Evolutionary conservation across 352 stramenopile genomes (phyloP).

Genomic region (Globisporangium sylvaticum): DNA sequence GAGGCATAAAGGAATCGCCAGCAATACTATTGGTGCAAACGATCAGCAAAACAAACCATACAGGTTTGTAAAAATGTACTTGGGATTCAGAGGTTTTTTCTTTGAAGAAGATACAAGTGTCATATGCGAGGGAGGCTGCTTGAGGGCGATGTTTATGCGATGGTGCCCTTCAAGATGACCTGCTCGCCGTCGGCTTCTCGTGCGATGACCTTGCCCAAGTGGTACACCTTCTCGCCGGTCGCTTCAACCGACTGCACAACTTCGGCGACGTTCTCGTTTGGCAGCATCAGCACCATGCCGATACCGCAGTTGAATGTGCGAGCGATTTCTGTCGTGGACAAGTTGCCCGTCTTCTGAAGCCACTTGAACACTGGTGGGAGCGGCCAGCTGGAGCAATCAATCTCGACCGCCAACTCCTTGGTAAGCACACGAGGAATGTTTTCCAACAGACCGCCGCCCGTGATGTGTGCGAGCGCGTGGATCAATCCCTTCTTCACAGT

Average conservation of each 20-base stretch:
- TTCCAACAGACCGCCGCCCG: constrained; percentile 96
- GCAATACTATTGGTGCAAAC: background rate
- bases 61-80: constrained; percentile 9
- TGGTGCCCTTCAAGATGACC: constrained; percentile 76
- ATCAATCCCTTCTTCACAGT: constrained; percentile 77
- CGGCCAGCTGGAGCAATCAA: constrained; percentile 88
- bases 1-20: background rate
- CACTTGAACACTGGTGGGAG: constrained; percentile 97
- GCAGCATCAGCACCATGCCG: constrained; percentile 97
- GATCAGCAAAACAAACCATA: background rate
- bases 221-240: constrained; percentile 88
- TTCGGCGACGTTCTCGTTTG: constrained; percentile 85
- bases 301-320: constrained; percentile 99
- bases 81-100: constrained; percentile 4
- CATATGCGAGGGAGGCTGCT: background rate
- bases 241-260: constrained; percentile 80
- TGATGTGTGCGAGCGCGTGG: constrained; percentile 97
- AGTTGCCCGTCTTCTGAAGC: constrained; percentile 90
- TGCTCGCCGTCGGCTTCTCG: constrained; percentile 63
- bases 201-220: constrained; percentile 82
- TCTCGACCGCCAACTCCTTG: constrained; percentile 90
- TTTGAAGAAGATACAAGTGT: constrained; percentile 6
- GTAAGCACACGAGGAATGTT: constrained; percentile 97
- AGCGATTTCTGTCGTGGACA: constrained; percentile 94
- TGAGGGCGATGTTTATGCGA: constrained; percentile 35